These are phyloP conservation scores for Citrullus amarus DNA, from an alignment of 306 rosid species.

Conservation along the genomic window DNA sequence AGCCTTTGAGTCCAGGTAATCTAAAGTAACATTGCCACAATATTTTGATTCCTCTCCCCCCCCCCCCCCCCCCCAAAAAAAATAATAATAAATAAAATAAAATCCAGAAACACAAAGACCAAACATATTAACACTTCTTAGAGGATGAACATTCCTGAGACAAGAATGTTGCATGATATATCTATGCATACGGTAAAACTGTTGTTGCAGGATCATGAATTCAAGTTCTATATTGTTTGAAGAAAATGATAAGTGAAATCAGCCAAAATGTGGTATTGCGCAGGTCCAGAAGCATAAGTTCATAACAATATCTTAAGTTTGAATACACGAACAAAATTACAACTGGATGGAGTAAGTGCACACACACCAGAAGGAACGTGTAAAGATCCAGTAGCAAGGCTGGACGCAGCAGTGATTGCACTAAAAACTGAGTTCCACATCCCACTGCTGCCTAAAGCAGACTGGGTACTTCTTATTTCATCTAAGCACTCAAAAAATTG, in stretches of 20 bases:
- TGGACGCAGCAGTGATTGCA: constrained; percentile 94
- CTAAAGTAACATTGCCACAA: not conserved
- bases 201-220: not conserved
- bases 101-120: not conserved
- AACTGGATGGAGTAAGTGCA: constrained; percentile 5
- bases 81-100: not conserved
- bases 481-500: constrained; percentile 95
- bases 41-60: not conserved
- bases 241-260: not conserved
- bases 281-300: not conserved
- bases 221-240: not conserved
- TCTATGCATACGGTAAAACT: not conserved
- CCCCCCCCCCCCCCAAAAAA: not conserved
- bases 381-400: constrained; percentile 92
- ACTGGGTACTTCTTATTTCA: constrained; percentile 86
- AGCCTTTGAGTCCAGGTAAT: not conserved
- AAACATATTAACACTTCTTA: not conserved
- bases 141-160: not conserved
- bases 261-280: not conserved
- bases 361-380: constrained; percentile 57
- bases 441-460: constrained; percentile 82
- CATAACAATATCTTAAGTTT: not conserved
- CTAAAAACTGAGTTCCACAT: constrained; percentile 94
- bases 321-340: not conserved
- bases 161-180: not conserved